Evolutionary conservation across 1,139 yeast species (phyloP), one percentile per base, ranked within the genome.

Genomic region (Candida tetrigidarum): DNA sequence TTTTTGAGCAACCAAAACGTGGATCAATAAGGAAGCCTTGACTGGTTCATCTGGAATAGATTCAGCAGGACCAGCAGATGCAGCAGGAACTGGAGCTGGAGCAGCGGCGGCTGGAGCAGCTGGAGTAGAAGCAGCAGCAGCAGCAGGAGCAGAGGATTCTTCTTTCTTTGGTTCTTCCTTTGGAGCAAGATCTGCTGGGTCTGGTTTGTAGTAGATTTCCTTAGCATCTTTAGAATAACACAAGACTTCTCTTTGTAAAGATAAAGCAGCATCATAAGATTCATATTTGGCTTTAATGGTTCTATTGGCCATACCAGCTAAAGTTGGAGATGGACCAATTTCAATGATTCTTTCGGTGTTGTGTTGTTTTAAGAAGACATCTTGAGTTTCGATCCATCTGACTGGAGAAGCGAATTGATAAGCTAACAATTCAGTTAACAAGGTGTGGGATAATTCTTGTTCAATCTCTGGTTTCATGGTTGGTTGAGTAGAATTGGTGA

Each of bases 321-420:
- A 80, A 33, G 99, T 93, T 49, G 99, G 99, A 42, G 98, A 91
- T 51, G 99, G 99, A 46, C 99, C 99, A 54, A 93, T 89, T 72
- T 93, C 99, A 55, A 93, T 97, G 52, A 93, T 92, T 63, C 99
- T 81, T 74, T 93, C 99, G 51, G 98, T 88, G 70, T 92, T 91
- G 80, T 83, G 88, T 58, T 91, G 95, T 66, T 89, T 87, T 66
- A 93, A 83, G 66, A 93, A 88, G 49, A 92, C 98, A 77, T 93
- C 99, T 72, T 93, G 99, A 51, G 99, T 93, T 69, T 93, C 99
- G 67, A 93, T 95, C 98, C 99, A 93, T 80, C 98, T 85, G 55
- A 93, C 99, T 40, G 99, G 99, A 52, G 98, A 92, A 39, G 99
- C 99, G 64, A 93, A 93, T 71, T 93, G 99, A 74, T 92, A 93